These are phyloP conservation scores for Lactarius sanguifluus DNA, from an alignment of 768 basidiomycete species.

Conservation along the genomic window DNA sequence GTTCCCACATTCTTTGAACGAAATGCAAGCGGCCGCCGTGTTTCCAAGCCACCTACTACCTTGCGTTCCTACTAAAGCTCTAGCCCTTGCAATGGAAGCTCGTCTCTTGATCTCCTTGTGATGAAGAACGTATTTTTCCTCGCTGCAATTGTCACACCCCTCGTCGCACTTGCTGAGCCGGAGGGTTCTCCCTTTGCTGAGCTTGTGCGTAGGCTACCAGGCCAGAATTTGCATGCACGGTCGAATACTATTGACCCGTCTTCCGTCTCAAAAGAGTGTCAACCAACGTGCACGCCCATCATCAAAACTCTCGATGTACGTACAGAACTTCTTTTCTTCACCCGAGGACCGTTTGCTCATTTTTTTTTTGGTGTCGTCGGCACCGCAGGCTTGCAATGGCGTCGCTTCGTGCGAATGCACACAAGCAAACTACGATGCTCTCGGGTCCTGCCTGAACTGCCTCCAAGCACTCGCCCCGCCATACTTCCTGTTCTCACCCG, in stretches of 20 bases:
- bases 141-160: not conserved
- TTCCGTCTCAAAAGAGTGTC: slow-evolving; percentile 4
- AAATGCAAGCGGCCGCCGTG: not conserved
- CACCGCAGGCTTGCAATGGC: not conserved
- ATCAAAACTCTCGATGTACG: slow-evolving; percentile 9
- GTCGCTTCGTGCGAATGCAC: slow-evolving; percentile 11
- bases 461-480: not conserved
- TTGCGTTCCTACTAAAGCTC: not conserved
- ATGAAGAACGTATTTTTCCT: slow-evolving; percentile 8
- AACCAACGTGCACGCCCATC: slow-evolving; percentile 6
- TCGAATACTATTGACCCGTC: not conserved
- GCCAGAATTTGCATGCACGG: not conserved
- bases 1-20: not conserved
- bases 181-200: not conserved
- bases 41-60: not conserved
- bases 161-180: slow-evolving; percentile 1
- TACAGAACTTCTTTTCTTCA: not conserved
- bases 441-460: slow-evolving; percentile 9
- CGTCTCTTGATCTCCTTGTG: not conserved
- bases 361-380: not conserved
- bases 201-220: not conserved
- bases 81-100: not conserved
- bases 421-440: slow-evolving; percentile 4
- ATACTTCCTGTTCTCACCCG: not conserved
- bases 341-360: not conserved